Percentiles rank a stretch among this genome's conserved stretches.
Evolutionary conservation across 2,329 filamentous ascomycete species (phyloP).

Genomic region (Penicillium hesseltinei): DNA sequence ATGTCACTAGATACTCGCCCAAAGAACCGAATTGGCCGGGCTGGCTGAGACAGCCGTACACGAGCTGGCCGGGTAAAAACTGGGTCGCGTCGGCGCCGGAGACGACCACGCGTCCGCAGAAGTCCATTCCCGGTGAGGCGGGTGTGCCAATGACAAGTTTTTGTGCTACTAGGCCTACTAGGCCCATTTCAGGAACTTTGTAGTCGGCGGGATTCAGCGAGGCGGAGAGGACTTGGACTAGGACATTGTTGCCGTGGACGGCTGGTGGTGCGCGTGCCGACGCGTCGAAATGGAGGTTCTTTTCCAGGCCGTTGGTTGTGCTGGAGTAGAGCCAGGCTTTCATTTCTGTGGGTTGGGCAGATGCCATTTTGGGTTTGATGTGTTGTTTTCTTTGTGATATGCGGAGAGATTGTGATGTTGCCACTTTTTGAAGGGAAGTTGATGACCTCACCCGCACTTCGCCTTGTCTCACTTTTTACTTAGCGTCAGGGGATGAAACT

Average conservation of each 20-base stretch:
- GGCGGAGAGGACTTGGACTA: conserved; percentile 53
- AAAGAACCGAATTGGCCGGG: conserved; percentile 43
- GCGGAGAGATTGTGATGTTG: background rate
- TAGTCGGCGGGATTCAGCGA: conserved; percentile 62
- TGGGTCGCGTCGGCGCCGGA: conserved; percentile 25
- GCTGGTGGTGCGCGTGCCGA: conserved; percentile 42
- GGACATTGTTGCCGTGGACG: conserved; percentile 45
- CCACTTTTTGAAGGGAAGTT: background rate
- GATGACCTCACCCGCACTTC: conserved; percentile 4
- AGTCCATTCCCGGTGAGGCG: conserved; percentile 50
- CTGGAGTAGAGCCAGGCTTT: conserved; percentile 57
- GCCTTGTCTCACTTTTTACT: background rate
- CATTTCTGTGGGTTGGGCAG: conserved; percentile 44
- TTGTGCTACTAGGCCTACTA: conserved; percentile 42
- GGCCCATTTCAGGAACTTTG: conserved; percentile 56
- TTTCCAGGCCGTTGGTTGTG: conserved; percentile 50
- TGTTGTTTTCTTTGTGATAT: background rate
- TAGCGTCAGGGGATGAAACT: no score
- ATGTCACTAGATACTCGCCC: conserved; percentile 43
- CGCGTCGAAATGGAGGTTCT: conserved; percentile 50
- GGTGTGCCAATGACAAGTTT: conserved; percentile 37
- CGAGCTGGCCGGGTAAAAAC: conserved; percentile 42
- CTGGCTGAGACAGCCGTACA: conserved; percentile 44
- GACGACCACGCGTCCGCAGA: conserved; percentile 43
- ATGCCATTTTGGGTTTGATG: background rate